Base-by-base conservation (phyloP, 768 basidiomycete genomes). In the Mycena olivaceomarginata region DNA sequence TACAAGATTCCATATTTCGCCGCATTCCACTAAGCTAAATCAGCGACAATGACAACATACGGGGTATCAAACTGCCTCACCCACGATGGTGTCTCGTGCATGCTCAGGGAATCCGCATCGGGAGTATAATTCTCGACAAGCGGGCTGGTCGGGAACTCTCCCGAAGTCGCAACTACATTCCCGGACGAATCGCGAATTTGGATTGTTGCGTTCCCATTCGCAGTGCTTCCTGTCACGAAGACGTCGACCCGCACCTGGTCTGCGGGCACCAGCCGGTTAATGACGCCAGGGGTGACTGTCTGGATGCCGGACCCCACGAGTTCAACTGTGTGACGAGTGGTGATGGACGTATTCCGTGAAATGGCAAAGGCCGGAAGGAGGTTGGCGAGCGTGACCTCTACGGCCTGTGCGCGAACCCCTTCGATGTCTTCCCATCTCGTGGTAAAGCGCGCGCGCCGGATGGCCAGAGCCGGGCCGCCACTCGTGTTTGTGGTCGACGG, bases 1-100 rank as follows among this genome's bases (percentile, higher is more conserved):
- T 76, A 91, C 91, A 91, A 92, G 20, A 92, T 91, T 12, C 91
- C 92, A 78, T 86, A 92, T 81, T 92, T 92, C 16, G 88, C 90
- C 46, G 87, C 84, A 72, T 84, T 88, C 87, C 88, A 93, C 90
- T 91, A 37, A 59, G 18, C 67, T 53, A 13, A 65, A 51, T 40
- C 10, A 5, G 31, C 48, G 16, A 63, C n/a, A 13, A 65, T 40
- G 43, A 53, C 51, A 13, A 31, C 25, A 43, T 5, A 31, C 31
- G 31, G 9, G 63, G 10, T 11, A 20, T 80, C 40, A 43, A 3
- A n/a, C 18, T 41, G 9, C 20, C 86, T 37, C 66, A 91, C 91
- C 92, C 92, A 93, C 37, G 85, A 85, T 0, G 92, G 92, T 2
- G 90, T 85, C 76, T 93, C 91, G 66, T 92, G 91, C 45, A 83